Percentiles rank a stretch among this genome's conserved stretches.
These are phyloP conservation scores for Trichoderma sp. DNA, from an alignment of 2,329 filamentous ascomycete species.

Conservation along the genomic window DNA sequence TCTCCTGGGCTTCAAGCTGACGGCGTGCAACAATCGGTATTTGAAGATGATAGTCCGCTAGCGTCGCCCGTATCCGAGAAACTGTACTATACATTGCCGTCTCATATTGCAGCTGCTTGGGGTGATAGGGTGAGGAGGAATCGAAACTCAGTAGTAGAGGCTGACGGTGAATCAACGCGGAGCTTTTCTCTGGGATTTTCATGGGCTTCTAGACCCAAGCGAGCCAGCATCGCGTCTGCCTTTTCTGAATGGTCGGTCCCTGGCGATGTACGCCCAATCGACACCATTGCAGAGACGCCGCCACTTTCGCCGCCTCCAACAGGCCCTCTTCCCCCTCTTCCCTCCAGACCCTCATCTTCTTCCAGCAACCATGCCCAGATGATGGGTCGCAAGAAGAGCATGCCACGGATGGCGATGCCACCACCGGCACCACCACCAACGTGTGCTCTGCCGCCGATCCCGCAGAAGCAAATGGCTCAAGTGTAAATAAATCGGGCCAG, in stretches of 20 bases:
- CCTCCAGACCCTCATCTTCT: constrained; percentile 25
- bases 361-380: constrained; percentile 21
- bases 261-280: constrained; percentile 22
- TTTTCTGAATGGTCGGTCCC: constrained; percentile 29
- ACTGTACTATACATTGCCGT: background rate
- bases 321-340: constrained; percentile 34
- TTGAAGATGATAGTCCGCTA: background rate
- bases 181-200: constrained; percentile 17
- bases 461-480: constrained; percentile 25
- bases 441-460: constrained; percentile 50
- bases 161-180: background rate
- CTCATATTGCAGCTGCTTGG: background rate
- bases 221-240: constrained; percentile 32
- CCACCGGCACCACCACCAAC: constrained; percentile 56
- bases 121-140: constrained; percentile 1
- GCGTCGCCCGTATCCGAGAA: background rate
- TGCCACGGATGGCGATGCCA: constrained; percentile 46
- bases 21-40: background rate
- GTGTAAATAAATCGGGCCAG: constrained; percentile 18
- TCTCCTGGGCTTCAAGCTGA: background rate
- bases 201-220: constrained; percentile 29
- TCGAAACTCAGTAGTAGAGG: background rate
- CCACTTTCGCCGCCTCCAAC: constrained; percentile 33
- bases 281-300: constrained; percentile 22
- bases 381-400: constrained; percentile 44